Evolutionary conservation across 306 rosid species (phyloP).

Genomic region (Arachis stenosperma): DNA sequence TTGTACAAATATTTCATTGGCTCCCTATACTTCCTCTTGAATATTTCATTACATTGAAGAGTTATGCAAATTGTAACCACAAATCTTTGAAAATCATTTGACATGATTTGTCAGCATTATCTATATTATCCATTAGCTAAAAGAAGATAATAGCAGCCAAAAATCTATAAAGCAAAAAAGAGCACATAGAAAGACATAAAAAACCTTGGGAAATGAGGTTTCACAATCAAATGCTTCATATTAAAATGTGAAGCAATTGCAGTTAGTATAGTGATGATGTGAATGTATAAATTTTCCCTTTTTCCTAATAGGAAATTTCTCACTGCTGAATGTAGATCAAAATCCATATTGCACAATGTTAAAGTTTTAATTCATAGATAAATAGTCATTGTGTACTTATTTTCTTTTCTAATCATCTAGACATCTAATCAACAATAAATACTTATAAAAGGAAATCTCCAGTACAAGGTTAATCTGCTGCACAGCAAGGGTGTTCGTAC

Average conservation of each 20-base stretch:
- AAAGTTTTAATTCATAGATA: not conserved
- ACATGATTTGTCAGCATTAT: not conserved
- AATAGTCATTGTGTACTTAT: not conserved
- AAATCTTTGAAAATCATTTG: not conserved
- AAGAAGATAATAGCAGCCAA: not conserved
- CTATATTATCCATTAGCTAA: not conserved
- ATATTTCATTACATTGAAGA: not conserved
- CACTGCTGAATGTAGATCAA: not conserved
- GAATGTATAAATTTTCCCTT: not conserved
- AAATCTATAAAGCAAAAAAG: not conserved
- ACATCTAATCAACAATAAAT: not conserved
- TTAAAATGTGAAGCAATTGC: not conserved
- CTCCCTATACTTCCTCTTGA: not conserved
- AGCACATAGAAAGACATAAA: not conserved
- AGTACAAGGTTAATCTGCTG: constrained; percentile 24
- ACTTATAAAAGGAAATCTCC: constrained; percentile 10
- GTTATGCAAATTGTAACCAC: not conserved
- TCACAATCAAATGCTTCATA: not conserved
- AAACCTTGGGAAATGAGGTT: not conserved
- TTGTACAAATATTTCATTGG: too few species aligned
- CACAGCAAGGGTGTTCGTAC: constrained; percentile 44
- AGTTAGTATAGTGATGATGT: not conserved
- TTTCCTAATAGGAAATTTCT: not conserved
- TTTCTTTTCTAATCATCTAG: not conserved
- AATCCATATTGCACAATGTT: constrained; percentile 3